Evolutionary conservation across 768 basidiomycete genomes (phyloP), one percentile per base, ranked within the genome.

Genomic region (Galerina marginata): DNA sequence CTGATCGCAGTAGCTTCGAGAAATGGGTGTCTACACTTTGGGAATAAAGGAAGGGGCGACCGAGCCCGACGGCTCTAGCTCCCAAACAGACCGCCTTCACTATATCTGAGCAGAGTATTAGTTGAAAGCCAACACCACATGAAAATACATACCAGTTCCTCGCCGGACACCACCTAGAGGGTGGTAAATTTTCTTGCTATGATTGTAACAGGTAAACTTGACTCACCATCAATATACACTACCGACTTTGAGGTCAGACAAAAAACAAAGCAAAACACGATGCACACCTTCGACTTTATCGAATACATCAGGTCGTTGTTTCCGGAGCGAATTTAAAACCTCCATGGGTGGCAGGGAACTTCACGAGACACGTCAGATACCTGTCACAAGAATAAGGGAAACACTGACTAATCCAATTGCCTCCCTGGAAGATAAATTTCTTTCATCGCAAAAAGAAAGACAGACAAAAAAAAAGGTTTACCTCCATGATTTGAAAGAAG

Each of bases 401-500:
- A 10, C 40, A 50, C 85, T 72, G 69, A 91, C 90, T 86, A 92
- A 55, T 95, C 92, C 54, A 95, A 75, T 72, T 95, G 92, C 26
- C 94, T 84, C 43, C 90, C 90, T 88, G 29, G 29, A 61, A 2
- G 7, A 29, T 36, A 48, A 49, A 38, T 26, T 25, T 56, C 29
- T 56, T 45, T 52, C 16, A 56, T 51, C 20, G 39, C 40, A 36
- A 55, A 16, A 52, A 33, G 39, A 58, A 37, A 56, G 25, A 50
- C 12, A 43, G 9, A 25, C 33, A 52, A 37, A 1, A 25, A 10
- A 39, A n/a, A 26, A 15, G 38, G 75, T 77, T 64, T 67, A 83
- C 93, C 96, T 56, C 96, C 96, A 66, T 98, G 96, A 65, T 98
- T 98, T 0, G 91, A 93, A 9, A 98, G 75, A 57, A 96, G 80